Conservation (phyloP, 1,284 basidiomycete species). For the Heterobasidion annosum region DNA sequence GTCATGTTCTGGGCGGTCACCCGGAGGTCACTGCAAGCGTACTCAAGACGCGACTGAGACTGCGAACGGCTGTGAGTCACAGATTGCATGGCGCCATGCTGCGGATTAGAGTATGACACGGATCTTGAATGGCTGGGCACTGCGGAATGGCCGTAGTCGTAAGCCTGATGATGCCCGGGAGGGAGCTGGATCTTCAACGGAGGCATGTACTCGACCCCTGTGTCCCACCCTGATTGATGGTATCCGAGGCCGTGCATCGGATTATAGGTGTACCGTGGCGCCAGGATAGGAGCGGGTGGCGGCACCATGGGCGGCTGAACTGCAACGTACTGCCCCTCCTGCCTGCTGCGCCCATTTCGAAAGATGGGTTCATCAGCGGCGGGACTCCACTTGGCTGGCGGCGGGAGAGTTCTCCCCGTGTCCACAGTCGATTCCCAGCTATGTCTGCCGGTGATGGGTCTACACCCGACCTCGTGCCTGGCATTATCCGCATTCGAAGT, state of each 20-base stretch:
- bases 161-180: slow-evolving; percentile 22
- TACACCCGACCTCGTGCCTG: slow-evolving; percentile 7
- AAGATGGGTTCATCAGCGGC: slow-evolving; percentile 64
- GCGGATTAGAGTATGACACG: slow-evolving; percentile 45
- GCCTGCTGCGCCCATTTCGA: slow-evolving; percentile 37
- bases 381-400: slow-evolving; percentile 75
- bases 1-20: slow-evolving; percentile 32
- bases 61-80: slow-evolving; percentile 49
- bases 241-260: slow-evolving; percentile 16
- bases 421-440: slow-evolving; percentile 22
- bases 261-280: slow-evolving; percentile 15
- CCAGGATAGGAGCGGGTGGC: slow-evolving; percentile 10
- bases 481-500: slow-evolving; percentile 14
- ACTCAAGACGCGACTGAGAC: slow-evolving; percentile 48
- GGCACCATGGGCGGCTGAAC: slow-evolving; percentile 41
- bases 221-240: slow-evolving; percentile 14
- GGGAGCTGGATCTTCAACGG: slow-evolving; percentile 26
- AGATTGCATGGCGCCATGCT: slow-evolving; percentile 32
- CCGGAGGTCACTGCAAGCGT: slow-evolving; percentile 35
- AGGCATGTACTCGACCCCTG: slow-evolving; percentile 10
- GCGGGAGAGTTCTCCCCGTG: slow-evolving; percentile 40
- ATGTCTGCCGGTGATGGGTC: slow-evolving; percentile 3
- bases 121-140: slow-evolving; percentile 41
- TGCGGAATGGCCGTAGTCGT: slow-evolving; percentile 35
- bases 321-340: slow-evolving; percentile 49